Evolutionary conservation across 2,329 filamentous ascomycete genomes (phyloP).

Genomic region (Pleoardoris graminearum): DNA sequence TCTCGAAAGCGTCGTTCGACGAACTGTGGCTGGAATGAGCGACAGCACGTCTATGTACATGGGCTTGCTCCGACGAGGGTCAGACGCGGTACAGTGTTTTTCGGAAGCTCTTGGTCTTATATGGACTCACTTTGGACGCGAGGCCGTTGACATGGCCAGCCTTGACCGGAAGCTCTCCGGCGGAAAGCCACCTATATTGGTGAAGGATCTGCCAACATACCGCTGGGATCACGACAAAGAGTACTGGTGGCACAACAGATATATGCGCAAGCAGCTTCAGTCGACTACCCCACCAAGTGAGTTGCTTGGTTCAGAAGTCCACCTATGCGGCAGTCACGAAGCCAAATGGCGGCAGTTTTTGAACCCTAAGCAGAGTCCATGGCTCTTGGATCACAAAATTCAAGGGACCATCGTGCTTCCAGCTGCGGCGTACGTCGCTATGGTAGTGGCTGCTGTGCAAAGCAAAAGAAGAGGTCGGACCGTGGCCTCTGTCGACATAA

Average conservation of each 20-base stretch:
- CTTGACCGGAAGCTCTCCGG: conserved; percentile 12
- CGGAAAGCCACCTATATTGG: background rate
- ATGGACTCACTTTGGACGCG: conserved; percentile 12
- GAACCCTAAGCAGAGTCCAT: conserved; percentile 14
- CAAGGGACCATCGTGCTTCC: conserved; percentile 47
- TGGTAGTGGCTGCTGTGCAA: conserved; percentile 31
- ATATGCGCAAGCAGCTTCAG: conserved; percentile 8
- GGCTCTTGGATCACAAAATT: conserved; percentile 19
- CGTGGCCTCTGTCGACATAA: conserved; percentile 14
- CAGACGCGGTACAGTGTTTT: conserved; percentile 23
- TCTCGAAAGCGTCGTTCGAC: conserved; percentile 32
- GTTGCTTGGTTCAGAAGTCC: conserved; percentile 11
- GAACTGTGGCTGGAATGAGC: conserved; percentile 9
- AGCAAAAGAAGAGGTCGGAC: conserved; percentile 1
- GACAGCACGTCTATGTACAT: background rate
- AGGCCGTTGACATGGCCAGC: conserved; percentile 28
- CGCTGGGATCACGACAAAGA: conserved; percentile 14
- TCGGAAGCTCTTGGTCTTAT: conserved; percentile 15
- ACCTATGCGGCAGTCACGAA: conserved; percentile 5
- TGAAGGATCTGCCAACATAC: conserved; percentile 26
- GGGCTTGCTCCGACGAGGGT: conserved; percentile 21
- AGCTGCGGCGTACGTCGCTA: conserved; percentile 49
- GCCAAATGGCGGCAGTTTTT: conserved; percentile 20
- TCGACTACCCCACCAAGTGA: conserved; percentile 9
- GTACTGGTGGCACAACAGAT: conserved; percentile 24